A percentile compares a stretch with the other conserved stretches of the same genome.
Conservation (phyloP, 2,329 filamentous ascomycete species). For the Penicillium sp. region DNA sequence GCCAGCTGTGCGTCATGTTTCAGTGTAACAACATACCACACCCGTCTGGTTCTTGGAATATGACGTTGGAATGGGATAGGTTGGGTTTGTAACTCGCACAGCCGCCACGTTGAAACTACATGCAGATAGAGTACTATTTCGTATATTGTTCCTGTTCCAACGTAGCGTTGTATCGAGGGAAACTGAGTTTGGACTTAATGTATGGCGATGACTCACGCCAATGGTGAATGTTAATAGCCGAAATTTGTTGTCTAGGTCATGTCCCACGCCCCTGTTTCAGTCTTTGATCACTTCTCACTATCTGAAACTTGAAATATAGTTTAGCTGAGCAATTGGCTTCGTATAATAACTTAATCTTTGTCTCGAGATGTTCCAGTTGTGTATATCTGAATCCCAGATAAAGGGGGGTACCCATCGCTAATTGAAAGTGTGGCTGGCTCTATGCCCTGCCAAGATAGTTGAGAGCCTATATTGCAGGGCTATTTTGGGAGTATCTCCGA, state of each 20-base stretch:
- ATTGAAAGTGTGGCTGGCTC: not conserved
- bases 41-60: conserved; percentile 1
- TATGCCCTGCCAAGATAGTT: not conserved
- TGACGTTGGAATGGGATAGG: not conserved
- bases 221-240: not conserved
- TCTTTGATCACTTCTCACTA: not conserved
- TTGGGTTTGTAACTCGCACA: not conserved
- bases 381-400: not conserved
- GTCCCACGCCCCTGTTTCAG: conserved; percentile 9
- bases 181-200: not conserved
- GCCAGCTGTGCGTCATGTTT: not conserved
- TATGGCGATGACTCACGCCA: not conserved
- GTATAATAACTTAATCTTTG: not conserved
- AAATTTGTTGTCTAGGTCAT: not conserved
- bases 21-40: not conserved
- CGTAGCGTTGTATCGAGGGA: conserved; percentile 4
- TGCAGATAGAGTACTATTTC: not conserved
- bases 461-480: not conserved
- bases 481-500: not conserved
- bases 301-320: not conserved
- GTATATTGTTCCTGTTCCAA: conserved; percentile 5
- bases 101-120: not conserved
- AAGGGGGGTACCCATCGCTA: not conserved
- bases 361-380: conserved; percentile 3
- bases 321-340: not conserved